These are phyloP conservation scores for Oldenlandia corymbosa DNA, from an alignment of 257 asterid species.

Conservation along the genomic window DNA sequence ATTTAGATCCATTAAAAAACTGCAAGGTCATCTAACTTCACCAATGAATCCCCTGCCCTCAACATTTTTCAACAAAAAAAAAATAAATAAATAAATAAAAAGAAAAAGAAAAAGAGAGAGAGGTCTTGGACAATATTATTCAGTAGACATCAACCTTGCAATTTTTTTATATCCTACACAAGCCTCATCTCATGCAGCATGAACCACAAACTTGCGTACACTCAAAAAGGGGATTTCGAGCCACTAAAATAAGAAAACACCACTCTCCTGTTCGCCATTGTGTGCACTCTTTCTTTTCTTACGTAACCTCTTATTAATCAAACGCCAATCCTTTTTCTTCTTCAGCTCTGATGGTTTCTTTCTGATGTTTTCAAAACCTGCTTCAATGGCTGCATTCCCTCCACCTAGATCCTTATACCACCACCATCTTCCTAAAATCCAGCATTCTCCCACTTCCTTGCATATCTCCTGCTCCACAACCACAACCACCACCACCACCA, in stretches of 20 bases:
- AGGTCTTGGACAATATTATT: neutral
- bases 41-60: too few species aligned
- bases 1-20: too few species aligned
- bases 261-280: too few species aligned
- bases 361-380: neutral
- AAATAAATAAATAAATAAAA: too few species aligned
- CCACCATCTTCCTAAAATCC: constrained; percentile 10
- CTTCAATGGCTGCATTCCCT: constrained; percentile 26
- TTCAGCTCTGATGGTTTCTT: neutral
- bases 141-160: constrained; percentile 7
- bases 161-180: neutral
- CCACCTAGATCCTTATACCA: constrained; percentile 9
- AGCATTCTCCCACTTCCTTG: constrained; percentile 4
- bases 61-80: too few species aligned
- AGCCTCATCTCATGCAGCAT: neutral
- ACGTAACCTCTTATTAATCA: neutral
- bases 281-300: neutral
- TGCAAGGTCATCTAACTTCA: too few species aligned
- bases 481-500: constrained; percentile 20
- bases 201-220: constrained; percentile 14
- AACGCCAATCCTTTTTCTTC: neutral
- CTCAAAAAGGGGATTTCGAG: neutral
- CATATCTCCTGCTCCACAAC: constrained; percentile 19
- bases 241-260: too few species aligned
- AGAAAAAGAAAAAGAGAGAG: too few species aligned